A percentile compares a stretch with the other conserved stretches of the same genome.
phyloP scores from a whole-genome alignment of 2,329 filamentous ascomycete genomes.

The Conoideocrella luteorostrata region DNA sequence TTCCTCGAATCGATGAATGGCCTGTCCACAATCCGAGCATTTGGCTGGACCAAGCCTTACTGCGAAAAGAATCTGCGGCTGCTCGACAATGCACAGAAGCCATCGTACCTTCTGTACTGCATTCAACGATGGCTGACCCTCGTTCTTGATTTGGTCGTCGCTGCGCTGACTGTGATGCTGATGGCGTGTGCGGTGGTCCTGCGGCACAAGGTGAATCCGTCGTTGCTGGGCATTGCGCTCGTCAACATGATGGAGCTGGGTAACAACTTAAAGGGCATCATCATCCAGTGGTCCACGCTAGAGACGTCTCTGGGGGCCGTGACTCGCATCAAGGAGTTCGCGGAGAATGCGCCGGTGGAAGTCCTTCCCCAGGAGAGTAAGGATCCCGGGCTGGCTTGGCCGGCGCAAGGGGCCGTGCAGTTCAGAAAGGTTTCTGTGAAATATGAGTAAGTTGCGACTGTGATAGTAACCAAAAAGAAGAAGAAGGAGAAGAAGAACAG shows the following conservation, averaged over 20 bases:
- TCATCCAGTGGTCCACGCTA: conserved; percentile 22
- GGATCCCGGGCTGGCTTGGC: conserved; percentile 16
- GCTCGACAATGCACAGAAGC: conserved; percentile 42
- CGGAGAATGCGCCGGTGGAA: conserved; percentile 19
- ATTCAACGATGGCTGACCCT: conserved; percentile 49
- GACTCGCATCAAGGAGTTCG: conserved; percentile 21
- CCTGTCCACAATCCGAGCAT: conserved; percentile 30
- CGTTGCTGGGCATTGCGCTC: conserved; percentile 30
- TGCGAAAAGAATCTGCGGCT: conserved; percentile 28
- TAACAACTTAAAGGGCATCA: conserved; percentile 19
- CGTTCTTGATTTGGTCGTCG: conserved; percentile 45
- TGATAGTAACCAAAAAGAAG: no score
- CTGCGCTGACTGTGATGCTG: conserved; percentile 35
- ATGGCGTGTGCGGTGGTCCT: conserved; percentile 31
- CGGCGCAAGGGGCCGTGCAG: conserved; percentile 11
- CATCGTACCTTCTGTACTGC: conserved; percentile 45
- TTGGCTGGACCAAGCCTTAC: conserved; percentile 30
- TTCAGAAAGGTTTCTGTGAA: no score
- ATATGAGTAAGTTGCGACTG: no score
- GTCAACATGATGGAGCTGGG: conserved; percentile 27
- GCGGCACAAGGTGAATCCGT: conserved; percentile 22
- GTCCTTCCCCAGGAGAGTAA: conserved; percentile 12
- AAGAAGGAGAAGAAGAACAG: no score
- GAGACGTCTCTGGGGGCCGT: conserved; percentile 25
- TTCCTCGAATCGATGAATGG: conserved; percentile 26